These are phyloP conservation scores for Cystobasidium onofrii DNA, from an alignment of 768 basidiomycete species.

Conservation along the genomic window DNA sequence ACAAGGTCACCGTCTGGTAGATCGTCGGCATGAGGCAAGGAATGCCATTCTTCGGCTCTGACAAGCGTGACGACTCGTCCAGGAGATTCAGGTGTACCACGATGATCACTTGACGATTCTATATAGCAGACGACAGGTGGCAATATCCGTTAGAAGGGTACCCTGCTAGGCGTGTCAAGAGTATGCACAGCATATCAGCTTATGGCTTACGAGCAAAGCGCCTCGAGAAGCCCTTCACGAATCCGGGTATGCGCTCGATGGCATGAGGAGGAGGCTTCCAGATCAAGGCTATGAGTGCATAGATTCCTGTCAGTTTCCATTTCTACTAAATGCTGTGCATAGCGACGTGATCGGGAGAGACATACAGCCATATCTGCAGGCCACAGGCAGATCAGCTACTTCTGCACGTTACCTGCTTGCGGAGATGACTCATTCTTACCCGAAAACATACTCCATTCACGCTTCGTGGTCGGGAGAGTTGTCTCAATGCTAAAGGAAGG, in stretches of 20 bases:
- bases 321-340: no score
- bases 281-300: conserved; percentile 9
- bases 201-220: conserved; percentile 1
- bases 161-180: background rate
- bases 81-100: conserved; percentile 30
- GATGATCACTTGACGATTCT: conserved; percentile 30
- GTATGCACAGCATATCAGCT: background rate
- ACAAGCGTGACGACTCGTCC: conserved; percentile 32
- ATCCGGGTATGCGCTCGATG: conserved; percentile 26
- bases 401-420: no score
- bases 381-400: no score
- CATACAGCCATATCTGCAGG: conserved; percentile 17
- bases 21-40: conserved; percentile 19
- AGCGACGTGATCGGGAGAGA: background rate
- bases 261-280: conserved; percentile 30
- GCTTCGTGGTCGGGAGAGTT: background rate
- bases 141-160: no score
- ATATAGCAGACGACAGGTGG: background rate
- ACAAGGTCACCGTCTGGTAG: conserved; percentile 8
- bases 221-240: conserved; percentile 25
- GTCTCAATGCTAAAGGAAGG: background rate
- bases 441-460: conserved; percentile 12
- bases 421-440: background rate
- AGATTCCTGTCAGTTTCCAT: background rate
- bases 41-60: conserved; percentile 20